Percentiles rank a stretch among this genome's conserved stretches.
phyloP scores from a whole-genome alignment of 23 red algal species.

The Pyropia yezoensis region DNA sequence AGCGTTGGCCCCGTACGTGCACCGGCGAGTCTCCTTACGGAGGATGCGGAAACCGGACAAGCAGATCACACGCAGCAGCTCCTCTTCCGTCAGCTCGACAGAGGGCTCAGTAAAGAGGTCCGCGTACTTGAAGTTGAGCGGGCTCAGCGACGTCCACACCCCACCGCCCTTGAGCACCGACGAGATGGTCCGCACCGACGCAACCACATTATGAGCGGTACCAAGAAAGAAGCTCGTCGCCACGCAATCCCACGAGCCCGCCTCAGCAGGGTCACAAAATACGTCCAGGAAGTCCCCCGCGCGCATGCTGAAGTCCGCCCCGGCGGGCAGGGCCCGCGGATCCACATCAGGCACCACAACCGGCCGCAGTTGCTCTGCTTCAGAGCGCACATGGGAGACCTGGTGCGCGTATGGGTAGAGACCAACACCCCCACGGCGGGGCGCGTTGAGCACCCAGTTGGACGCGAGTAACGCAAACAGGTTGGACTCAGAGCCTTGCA shows the following conservation, averaged over 20 bases:
- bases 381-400: constrained; percentile 33
- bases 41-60: constrained; percentile 52
- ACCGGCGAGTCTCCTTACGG: constrained; percentile 15
- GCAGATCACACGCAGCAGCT: constrained; percentile 41
- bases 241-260: constrained; percentile 56
- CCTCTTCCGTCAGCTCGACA: constrained; percentile 35
- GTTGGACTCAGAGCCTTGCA: constrained; percentile 58
- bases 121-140: constrained; percentile 34
- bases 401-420: constrained; percentile 73
- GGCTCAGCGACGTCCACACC: constrained; percentile 46
- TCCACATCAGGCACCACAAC: constrained; percentile 65
- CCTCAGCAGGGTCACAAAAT: constrained; percentile 33
- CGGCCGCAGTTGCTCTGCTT: constrained; percentile 7
- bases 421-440: neutral
- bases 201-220: constrained; percentile 34
- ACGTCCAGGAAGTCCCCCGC: constrained; percentile 70
- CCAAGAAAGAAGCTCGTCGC: constrained; percentile 57
- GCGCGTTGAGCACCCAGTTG: constrained; percentile 49
- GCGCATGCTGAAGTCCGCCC: constrained; percentile 53
- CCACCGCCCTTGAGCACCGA: constrained; percentile 59
- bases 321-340: constrained; percentile 37
- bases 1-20: constrained; percentile 26
- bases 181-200: constrained; percentile 26
- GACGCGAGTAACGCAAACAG: constrained; percentile 46
- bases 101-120: constrained; percentile 9